These are phyloP conservation scores for Aspergillus asperescens DNA, from an alignment of 495 filamentous ascomycete species.

Conservation along the genomic window DNA sequence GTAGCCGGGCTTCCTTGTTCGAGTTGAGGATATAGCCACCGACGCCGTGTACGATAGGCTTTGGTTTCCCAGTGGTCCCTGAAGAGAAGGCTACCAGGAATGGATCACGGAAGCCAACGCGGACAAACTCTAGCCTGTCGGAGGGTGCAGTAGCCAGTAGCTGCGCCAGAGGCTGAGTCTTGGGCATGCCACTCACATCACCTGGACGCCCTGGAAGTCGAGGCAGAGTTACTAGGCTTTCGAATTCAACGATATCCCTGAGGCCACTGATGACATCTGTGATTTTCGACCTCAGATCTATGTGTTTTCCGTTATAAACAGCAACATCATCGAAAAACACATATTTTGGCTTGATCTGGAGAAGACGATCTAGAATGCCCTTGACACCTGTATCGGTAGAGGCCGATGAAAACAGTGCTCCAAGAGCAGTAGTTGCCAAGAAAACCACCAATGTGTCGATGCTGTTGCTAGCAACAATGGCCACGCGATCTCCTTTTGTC, in stretches of 20 bases:
- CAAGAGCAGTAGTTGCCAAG: constrained; percentile 58
- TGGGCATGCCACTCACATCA: constrained; percentile 53
- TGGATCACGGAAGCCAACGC: constrained; percentile 61
- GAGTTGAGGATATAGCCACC: constrained; percentile 56
- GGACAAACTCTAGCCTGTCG: constrained; percentile 48
- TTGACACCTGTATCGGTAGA: constrained; percentile 77
- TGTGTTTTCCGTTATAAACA: constrained; percentile 70
- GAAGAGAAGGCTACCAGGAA: constrained; percentile 68
- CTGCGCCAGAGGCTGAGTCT: constrained; percentile 44
- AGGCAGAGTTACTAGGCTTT: constrained; percentile 59
- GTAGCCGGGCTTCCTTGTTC: constrained; percentile 57
- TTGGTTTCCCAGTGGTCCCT: constrained; percentile 69
- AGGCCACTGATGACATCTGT: constrained; percentile 58
- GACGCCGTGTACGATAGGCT: constrained; percentile 68
- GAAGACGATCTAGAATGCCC: constrained; percentile 66
- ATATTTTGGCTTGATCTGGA: constrained; percentile 65
- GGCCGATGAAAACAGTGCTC: constrained; percentile 64
- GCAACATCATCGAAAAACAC: constrained; percentile 75
- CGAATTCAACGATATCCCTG: constrained; percentile 51
- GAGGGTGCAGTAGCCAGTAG: constrained; percentile 47
- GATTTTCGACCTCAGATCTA: constrained; percentile 70
- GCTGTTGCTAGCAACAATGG: constrained; percentile 65
- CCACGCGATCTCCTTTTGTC: constrained; percentile 62
- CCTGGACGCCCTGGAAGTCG: constrained; percentile 52
- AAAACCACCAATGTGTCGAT: constrained; percentile 65